Evolutionary conservation across 768 basidiomycete species (phyloP), one percentile per base, ranked within the genome.

Genomic region (Cubamyces lactineus): DNA sequence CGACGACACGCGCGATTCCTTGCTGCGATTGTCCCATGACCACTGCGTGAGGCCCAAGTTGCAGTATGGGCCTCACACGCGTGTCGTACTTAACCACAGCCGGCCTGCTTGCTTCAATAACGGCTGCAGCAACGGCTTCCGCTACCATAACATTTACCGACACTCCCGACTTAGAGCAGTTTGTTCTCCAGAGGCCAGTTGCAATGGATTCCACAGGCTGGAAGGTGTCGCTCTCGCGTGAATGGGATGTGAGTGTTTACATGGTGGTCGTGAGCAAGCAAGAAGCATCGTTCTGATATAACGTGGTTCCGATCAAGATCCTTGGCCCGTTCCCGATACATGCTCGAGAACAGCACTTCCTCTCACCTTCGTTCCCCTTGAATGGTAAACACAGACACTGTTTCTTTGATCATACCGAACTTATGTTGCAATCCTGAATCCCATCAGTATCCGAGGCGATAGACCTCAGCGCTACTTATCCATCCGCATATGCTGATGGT

Each of bases 301-400:
- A 34, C 24, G 43, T 11, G 9, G 23, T n/a, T 30, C 30, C 9
- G 34, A 34, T 11, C 34, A 34, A 91, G 88, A 84, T 91, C 12
- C 82, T 94, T 13, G 92, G 91, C 0, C 92, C 92, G 0, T 94
- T 94, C 71, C 91, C 92, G 2, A 82, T 90, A 34, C 89, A 91
- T 61, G 91, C 92, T 12, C 80, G 92, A 68, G 92, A 94, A 65
- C 92, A 94, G 51, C 87, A 93, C 57, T 87, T 84, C 68, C 72
- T 94, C n/a, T 88, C 88, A 1, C 91, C 92, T 4, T 82, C 88
- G 11, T 92, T 84, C 67, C 90, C 91, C 8, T 67, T 91, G 16
- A 77, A 88, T 63, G 72, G 91, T 90, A 73, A 28, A 28, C 28
- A 28, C 7, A n/a, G n/a, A n/a, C n/a, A n/a, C n/a, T n/a, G n/a